Conservation (phyloP, 768 basidiomycete species). For the Leccinum variicolor region DNA sequence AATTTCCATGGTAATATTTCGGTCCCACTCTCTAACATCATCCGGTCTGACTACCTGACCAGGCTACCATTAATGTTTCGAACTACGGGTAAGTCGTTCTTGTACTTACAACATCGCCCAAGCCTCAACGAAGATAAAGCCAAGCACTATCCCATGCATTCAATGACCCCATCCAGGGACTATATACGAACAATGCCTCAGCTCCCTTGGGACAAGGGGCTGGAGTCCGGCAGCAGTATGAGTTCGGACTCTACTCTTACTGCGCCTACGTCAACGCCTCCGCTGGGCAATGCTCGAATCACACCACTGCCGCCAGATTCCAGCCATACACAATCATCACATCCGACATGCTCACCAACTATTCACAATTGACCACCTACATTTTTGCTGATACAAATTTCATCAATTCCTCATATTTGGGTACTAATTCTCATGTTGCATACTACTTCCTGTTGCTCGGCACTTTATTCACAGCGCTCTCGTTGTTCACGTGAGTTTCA, state of each 20-base stretch:
- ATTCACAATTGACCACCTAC: slow-evolving; percentile 49
- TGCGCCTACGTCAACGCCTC: slow-evolving; percentile 66
- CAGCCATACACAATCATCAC: slow-evolving; percentile 62
- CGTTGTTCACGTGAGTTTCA: slow-evolving; percentile 59
- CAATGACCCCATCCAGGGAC: slow-evolving; percentile 53
- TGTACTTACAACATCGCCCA: not conserved
- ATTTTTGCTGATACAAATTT: slow-evolving; percentile 56
- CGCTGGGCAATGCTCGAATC: slow-evolving; percentile 62
- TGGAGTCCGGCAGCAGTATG: slow-evolving; percentile 69
- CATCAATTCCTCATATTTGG: slow-evolving; percentile 58
- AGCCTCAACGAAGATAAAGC: slow-evolving; percentile 31
- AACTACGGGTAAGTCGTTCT: slow-evolving; percentile 56
- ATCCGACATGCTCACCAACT: slow-evolving; percentile 66
- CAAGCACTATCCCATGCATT: slow-evolving; percentile 47
- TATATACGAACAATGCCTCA: slow-evolving; percentile 67
- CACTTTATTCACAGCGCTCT: slow-evolving; percentile 60
- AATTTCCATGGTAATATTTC: slow-evolving; percentile 63
- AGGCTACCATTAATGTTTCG: slow-evolving; percentile 71
- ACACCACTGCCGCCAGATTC: slow-evolving; percentile 55
- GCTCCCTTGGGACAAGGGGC: slow-evolving; percentile 51
- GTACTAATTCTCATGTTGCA: slow-evolving; percentile 60
- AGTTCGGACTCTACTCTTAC: slow-evolving; percentile 79
- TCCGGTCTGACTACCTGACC: slow-evolving; percentile 15
- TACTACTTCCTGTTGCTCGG: slow-evolving; percentile 76
- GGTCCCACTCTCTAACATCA: not conserved